Evolutionary conservation across 2,329 filamentous ascomycete genomes (phyloP), one percentile per base, ranked within the genome.

Genomic region (Aspergillus candidus): DNA sequence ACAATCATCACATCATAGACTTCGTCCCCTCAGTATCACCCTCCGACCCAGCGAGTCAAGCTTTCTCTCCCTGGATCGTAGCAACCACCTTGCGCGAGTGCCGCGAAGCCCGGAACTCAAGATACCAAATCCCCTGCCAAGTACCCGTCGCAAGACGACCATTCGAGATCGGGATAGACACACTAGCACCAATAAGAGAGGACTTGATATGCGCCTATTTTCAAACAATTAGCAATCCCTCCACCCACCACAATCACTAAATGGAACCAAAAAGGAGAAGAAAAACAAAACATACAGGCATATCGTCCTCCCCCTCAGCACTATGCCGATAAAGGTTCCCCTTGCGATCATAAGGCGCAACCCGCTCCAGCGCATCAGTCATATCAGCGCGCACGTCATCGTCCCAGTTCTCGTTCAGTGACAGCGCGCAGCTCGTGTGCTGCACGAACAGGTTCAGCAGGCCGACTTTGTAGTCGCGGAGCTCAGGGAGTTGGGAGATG

Each of bases 331-430:
- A 98, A 36, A 97, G 66, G 7, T 79, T 75, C 3, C 84, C 84
- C 61, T 83, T 83, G 17, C 76, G 78, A 43, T 94, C 90, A 60
- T 87, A 86, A 0, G 90, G 89, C 34, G 84, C 93, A 58, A 98
- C 86, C 35, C 89, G 77, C 67, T 98, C 91, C 53, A 98, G 74
- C 37, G 91, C 88, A 71, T 96, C 88, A 61, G 81, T 88, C 91
- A 97, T 95, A 68, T 98, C 89, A 33, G 78, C 78, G 46, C 89
- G 79, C n/a, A 98, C 93, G 69, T 94, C 88, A 36, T 72, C 68
- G 62, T 90, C 88, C 72, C 74, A 84, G 71, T 97, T 97, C 77
- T 98, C 93, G 63, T 98, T 98, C 58, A 98, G 72, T 48, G 81
- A 87, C 41, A 98, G 76, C 11, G 86, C 93, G 69, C 89, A 95